A percentile compares a stretch with the other conserved stretches of the same genome.
These are phyloP conservation scores for Samsoniella hepiali DNA, from an alignment of 2,329 filamentous ascomycete genomes.

Conservation along the genomic window DNA sequence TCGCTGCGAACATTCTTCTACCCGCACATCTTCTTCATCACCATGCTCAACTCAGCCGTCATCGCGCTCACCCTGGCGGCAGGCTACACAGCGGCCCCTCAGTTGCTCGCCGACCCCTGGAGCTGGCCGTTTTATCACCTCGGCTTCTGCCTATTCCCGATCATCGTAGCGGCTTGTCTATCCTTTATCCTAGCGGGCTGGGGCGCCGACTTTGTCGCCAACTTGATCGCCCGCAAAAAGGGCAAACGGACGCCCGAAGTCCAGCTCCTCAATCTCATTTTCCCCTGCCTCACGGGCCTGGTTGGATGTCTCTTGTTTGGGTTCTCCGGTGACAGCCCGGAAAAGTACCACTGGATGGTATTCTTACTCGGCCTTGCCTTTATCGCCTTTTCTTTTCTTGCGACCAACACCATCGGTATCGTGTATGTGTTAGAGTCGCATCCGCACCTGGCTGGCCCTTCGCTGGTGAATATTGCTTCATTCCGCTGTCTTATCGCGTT, in stretches of 20 bases:
- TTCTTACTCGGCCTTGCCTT: slow-evolving; percentile 28
- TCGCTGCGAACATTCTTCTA: slow-evolving; percentile 31
- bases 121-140: slow-evolving; percentile 31
- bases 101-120: slow-evolving; percentile 25
- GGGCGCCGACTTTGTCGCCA: slow-evolving; percentile 29
- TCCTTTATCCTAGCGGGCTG: slow-evolving; percentile 29
- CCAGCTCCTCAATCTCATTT: slow-evolving; percentile 30
- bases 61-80: slow-evolving; percentile 29
- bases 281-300: slow-evolving; percentile 30
- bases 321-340: slow-evolving; percentile 24
- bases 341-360: slow-evolving; percentile 27
- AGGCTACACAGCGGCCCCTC: slow-evolving; percentile 24
- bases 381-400: slow-evolving; percentile 28
- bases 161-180: slow-evolving; percentile 20
- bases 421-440: slow-evolving; percentile 34
- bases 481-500: slow-evolving; percentile 31
- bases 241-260: slow-evolving; percentile 32
- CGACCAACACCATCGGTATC: slow-evolving; percentile 28
- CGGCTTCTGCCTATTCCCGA: slow-evolving; percentile 28
- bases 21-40: slow-evolving; percentile 33
- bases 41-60: slow-evolving; percentile 29
- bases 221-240: slow-evolving; percentile 28
- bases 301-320: slow-evolving; percentile 33
- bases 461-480: slow-evolving; percentile 34
- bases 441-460: slow-evolving; percentile 27